Evolutionary conservation across 805 yeast genomes (phyloP), one percentile per base, ranked within the genome.

Genomic region (Torulaspora indica): DNA sequence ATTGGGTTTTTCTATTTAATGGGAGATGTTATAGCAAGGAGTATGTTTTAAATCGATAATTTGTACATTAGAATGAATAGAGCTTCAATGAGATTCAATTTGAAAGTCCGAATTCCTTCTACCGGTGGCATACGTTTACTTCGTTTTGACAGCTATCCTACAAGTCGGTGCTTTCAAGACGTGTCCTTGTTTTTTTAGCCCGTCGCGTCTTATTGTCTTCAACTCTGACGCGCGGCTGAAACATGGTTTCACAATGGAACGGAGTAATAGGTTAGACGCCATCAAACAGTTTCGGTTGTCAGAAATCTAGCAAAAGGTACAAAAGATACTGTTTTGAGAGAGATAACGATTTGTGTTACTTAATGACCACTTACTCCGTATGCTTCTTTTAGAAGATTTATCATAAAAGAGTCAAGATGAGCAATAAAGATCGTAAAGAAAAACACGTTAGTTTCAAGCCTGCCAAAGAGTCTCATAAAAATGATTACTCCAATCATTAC

Each of bases 401-500:
- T 20, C 5, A 20, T 20, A 20, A 20, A 4, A 20, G 22, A 20
- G 22, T 20, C 8, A 18, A 29, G 18, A 38, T 38, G 40, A 38
- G 39, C 29, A 38, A 31, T 14, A 38, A 37, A 33, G 50, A 41
- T 22, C 43, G 47, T 9, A 47, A 41, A 30, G 41, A 34, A 9
- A 53, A 52, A 25, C 55, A 54, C 25, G 55, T 52, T 18, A 53
- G 48, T 36, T 55, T 53, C 31, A 59, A 53, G 38, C 63, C 65
- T n/a, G 28, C 53, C 3, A 53, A 52, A 41, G 57, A 52, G 22
- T 57, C 55, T 52, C 72, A 67, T 44, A 82, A 79, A 31, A 86
- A 86, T 57, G 95, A 89, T 61, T 87, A 82, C 57, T 72, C 89
- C 2, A 80, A 84, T 52, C 69, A 80, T 51, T 83, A 77, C 55